Conservation (phyloP, 441 rosid species). For the Arabidopsis lyrata region DNA sequence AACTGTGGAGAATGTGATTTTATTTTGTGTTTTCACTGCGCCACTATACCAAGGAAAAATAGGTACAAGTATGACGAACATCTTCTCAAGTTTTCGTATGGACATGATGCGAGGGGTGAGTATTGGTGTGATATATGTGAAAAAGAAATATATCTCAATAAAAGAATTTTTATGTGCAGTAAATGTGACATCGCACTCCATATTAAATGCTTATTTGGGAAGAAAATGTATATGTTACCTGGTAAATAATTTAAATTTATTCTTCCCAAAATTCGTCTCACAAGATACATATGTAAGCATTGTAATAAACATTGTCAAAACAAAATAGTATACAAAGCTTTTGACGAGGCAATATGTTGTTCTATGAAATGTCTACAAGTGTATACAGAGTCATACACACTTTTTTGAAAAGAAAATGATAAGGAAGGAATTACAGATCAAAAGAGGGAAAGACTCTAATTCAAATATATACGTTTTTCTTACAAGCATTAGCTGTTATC, state of each 20-base stretch:
- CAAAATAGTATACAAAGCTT: too few relatives aligned
- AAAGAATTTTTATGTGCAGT: neutral
- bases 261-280: neutral
- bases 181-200: neutral
- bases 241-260: neutral
- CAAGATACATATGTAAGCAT: neutral
- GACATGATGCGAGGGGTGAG: neutral
- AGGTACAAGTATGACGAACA: constrained; percentile 13
- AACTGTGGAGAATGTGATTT: constrained; percentile 24
- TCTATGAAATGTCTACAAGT: neutral
- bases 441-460: neutral
- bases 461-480: neutral
- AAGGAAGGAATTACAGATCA: too few relatives aligned
- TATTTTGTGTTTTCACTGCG: constrained; percentile 19
- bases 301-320: neutral
- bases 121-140: constrained; percentile 14
- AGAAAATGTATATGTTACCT: neutral
- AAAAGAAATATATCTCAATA: neutral
- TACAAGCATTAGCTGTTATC: neutral
- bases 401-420: too few relatives aligned
- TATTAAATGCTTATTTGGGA: neutral
- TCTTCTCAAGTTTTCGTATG: neutral
- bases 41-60: neutral
- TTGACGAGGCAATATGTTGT: neutral
- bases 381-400: too few relatives aligned